A percentile compares a stretch with the other conserved stretches of the same genome.
Evolutionary conservation across 208 protist genomes (phyloP).

Genomic region (Leishmania martiniquensis): DNA sequence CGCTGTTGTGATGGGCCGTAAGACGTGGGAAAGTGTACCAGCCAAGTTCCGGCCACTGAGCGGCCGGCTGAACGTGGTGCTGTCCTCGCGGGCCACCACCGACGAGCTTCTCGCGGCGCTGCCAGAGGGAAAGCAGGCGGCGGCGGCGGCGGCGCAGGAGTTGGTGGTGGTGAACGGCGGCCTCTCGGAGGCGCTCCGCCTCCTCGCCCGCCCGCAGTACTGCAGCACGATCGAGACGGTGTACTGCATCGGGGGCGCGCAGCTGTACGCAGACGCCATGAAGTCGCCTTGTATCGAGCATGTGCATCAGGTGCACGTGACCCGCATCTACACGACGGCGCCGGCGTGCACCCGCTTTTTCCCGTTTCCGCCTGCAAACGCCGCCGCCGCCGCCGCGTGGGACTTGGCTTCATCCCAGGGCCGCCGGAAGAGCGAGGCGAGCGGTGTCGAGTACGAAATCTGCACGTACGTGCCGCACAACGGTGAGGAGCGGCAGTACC

Average conservation of each 20-base stretch:
- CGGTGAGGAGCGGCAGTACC: conserved; percentile 93
- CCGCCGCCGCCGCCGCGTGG: conserved; percentile 31
- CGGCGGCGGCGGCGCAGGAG: conserved; percentile 32
- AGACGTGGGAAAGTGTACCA: conserved; percentile 97
- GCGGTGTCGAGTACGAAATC: conserved; percentile 56
- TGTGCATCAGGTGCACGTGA: conserved; percentile 76
- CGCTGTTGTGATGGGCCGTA: conserved; percentile 97
- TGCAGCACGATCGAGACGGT: conserved; percentile 76
- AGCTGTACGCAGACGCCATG: conserved; percentile 86
- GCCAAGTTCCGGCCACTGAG: conserved; percentile 85
- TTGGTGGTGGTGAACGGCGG: conserved; percentile 67
- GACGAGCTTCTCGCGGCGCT: conserved; percentile 48
- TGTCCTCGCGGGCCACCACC: conserved; percentile 51
- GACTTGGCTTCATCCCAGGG: conserved; percentile 43
- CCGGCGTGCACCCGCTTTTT: conserved; percentile 68
- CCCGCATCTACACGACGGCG: conserved; percentile 45
- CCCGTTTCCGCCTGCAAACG: conserved; percentile 43
- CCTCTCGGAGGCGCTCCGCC: conserved; percentile 49
- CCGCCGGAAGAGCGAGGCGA: conserved; percentile 32
- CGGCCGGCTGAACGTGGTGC: conserved; percentile 93
- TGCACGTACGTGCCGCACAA: conserved; percentile 83
- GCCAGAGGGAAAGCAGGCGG: conserved; percentile 54
- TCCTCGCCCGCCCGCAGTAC: conserved; percentile 64
- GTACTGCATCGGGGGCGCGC: conserved; percentile 94
- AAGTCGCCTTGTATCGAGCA: conserved; percentile 56